phyloP scores from a whole-genome alignment of 2,329 filamentous ascomycete genomes.

The Trichoderma pleuroti region DNA sequence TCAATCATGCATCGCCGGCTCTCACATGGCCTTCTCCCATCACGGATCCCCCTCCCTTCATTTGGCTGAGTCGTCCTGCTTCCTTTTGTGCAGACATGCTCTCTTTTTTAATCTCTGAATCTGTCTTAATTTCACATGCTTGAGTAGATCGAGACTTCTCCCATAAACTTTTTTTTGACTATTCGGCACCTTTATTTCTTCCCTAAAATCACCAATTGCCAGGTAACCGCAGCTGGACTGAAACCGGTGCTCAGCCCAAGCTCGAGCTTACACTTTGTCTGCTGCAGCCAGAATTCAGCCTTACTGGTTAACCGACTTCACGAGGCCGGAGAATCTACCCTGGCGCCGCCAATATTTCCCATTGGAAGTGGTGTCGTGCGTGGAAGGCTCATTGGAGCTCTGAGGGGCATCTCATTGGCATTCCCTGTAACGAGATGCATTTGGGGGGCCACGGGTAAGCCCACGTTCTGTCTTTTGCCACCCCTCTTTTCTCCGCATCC shows the following conservation, averaged over 20 bases:
- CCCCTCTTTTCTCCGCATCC: not conserved
- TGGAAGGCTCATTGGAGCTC: not conserved
- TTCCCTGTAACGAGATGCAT: conserved; percentile 2
- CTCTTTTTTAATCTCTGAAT: not conserved
- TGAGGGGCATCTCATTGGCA: not conserved
- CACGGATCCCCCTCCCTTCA: not conserved
- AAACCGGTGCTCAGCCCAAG: not conserved
- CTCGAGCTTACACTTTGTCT: not conserved
- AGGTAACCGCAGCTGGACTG: not conserved
- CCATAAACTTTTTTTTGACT: not conserved
- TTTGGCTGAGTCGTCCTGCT: not conserved
- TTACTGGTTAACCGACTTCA: not conserved
- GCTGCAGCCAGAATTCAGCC: not conserved
- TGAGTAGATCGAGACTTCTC: not conserved
- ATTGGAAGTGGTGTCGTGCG: not conserved
- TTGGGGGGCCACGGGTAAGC: conserved; percentile 1
- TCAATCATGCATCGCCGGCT: not conserved
- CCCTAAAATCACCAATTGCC: not conserved
- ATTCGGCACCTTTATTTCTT: not conserved
- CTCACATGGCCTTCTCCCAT: not conserved
- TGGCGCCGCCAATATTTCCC: not conserved
- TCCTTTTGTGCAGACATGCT: not conserved
- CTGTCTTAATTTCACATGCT: not conserved
- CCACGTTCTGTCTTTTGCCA: not conserved
- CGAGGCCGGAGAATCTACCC: not conserved